Evolutionary conservation across 2,329 filamentous ascomycete genomes (phyloP).

Genomic region (Kalmusia sp.): DNA sequence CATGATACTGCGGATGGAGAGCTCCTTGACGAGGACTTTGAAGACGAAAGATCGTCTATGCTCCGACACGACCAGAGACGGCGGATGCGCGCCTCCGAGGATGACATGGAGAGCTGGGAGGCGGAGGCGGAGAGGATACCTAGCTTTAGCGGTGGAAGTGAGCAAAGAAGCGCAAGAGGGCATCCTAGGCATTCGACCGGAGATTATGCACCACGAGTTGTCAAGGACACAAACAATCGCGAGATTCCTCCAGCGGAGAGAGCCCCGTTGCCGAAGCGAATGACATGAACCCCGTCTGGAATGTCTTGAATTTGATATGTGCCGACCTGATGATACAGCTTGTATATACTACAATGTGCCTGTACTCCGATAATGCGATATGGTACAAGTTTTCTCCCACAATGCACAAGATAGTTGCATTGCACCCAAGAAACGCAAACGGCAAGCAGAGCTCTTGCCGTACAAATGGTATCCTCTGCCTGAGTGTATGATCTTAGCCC

Average conservation of each 20-base stretch:
- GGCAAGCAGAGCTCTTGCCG: neutral
- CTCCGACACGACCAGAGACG: conserved; percentile 52
- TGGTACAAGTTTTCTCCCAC: conserved; percentile 21
- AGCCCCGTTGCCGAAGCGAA: conserved; percentile 51
- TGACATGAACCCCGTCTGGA: conserved; percentile 35
- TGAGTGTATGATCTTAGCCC: too few relatives aligned
- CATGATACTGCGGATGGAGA: conserved; percentile 76
- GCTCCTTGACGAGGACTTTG: conserved; percentile 64
- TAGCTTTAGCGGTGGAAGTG: conserved; percentile 40
- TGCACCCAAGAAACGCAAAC: neutral
- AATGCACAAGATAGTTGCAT: neutral
- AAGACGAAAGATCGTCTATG: conserved; percentile 67
- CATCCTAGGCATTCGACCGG: conserved; percentile 34
- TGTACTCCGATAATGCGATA: conserved; percentile 29
- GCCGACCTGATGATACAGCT: conserved; percentile 6
- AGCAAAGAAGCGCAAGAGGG: conserved; percentile 42
- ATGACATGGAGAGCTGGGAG: conserved; percentile 35
- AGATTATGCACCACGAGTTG: conserved; percentile 42
- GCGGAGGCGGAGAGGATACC: conserved; percentile 33
- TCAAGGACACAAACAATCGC: conserved; percentile 50
- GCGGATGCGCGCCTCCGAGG: conserved; percentile 34
- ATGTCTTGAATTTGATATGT: conserved; percentile 13
- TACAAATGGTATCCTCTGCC: too few relatives aligned
- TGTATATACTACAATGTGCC: conserved; percentile 15
- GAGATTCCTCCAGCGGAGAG: conserved; percentile 53